These are phyloP conservation scores for Penicillium antarcticum DNA, from an alignment of 495 filamentous ascomycete genomes.

Conservation along the genomic window DNA sequence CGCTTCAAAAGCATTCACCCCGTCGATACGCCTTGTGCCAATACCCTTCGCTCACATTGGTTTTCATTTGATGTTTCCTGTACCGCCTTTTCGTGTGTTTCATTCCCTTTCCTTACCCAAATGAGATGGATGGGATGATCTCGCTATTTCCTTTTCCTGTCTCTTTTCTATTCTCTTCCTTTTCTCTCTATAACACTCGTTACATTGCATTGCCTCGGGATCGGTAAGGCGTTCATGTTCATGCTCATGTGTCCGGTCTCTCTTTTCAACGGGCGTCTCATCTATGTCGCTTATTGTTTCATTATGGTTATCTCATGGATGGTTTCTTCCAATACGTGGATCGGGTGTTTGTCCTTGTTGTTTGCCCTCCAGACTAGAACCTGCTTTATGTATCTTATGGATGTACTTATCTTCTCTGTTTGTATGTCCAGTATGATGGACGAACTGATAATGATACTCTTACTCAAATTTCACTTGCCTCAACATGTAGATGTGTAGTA, in stretches of 20 bases:
- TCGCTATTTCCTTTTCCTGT: not conserved
- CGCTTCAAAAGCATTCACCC: conserved; percentile 17
- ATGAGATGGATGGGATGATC: not conserved
- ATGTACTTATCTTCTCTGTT: not conserved
- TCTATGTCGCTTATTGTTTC: too few relatives aligned
- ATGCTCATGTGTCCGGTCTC: not conserved
- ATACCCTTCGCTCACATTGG: conserved; percentile 15
- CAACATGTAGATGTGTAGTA: too few relatives aligned
- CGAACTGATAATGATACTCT: not conserved
- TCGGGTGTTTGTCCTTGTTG: not conserved
- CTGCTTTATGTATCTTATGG: conserved; percentile 1
- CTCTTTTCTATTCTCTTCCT: not conserved
- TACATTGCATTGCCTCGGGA: conserved; percentile 8
- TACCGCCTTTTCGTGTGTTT: not conserved
- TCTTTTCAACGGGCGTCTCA: not conserved
- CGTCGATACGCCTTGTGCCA: conserved; percentile 23
- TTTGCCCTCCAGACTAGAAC: not conserved
- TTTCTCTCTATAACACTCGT: conserved; percentile 7
- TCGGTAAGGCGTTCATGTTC: conserved; percentile 7
- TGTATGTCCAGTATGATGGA: not conserved
- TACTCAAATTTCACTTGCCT: too few relatives aligned
- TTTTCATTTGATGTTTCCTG: not conserved
- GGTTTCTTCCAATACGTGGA: too few relatives aligned
- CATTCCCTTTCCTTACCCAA: not conserved
- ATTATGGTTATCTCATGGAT: too few relatives aligned